Conservation (phyloP, 2,329 filamentous ascomycete genomes). For the Torrubiellomyces zombiae region DNA sequence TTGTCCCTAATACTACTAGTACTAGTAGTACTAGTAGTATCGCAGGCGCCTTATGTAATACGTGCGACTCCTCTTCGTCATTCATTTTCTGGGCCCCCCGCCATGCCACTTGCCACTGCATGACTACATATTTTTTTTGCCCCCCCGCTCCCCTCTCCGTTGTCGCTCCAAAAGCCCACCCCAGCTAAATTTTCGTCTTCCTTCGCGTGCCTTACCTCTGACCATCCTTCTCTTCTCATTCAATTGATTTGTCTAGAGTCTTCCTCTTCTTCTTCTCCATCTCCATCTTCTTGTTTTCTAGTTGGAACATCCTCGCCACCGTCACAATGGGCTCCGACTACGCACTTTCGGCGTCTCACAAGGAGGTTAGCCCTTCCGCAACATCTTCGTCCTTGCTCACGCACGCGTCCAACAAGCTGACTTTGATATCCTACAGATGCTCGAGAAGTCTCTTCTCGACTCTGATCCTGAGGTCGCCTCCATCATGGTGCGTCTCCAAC, state of each 20-base stretch:
- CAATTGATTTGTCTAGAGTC: constrained; percentile 1
- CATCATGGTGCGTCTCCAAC: constrained; percentile 63
- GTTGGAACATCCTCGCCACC: constrained; percentile 1
- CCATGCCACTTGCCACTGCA: too few species aligned
- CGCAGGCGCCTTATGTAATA: too few species aligned
- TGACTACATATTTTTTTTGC: too few species aligned
- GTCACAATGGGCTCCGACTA: constrained; percentile 29
- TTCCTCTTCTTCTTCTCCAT: constrained; percentile 1
- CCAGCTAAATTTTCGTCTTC: too few species aligned
- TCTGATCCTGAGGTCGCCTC: constrained; percentile 85
- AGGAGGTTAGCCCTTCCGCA: constrained; percentile 27
- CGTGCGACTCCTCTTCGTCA: too few species aligned
- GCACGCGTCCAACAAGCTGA: constrained; percentile 8
- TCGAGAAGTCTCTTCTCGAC: constrained; percentile 86
- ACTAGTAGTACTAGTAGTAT: too few species aligned
- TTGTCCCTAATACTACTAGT: too few species aligned
- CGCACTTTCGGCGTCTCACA: constrained; percentile 36
- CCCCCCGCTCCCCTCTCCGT: too few species aligned
- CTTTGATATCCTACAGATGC: constrained; percentile 43
- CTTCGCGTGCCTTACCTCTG: too few species aligned
- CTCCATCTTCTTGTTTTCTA: background rate
- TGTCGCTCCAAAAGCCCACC: too few species aligned
- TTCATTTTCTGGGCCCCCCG: too few species aligned
- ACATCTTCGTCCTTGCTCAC: background rate
- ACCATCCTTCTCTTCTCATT: too few species aligned